Base-by-base conservation (phyloP, 257 asterid species). In the Solanum virginianum region DNA sequence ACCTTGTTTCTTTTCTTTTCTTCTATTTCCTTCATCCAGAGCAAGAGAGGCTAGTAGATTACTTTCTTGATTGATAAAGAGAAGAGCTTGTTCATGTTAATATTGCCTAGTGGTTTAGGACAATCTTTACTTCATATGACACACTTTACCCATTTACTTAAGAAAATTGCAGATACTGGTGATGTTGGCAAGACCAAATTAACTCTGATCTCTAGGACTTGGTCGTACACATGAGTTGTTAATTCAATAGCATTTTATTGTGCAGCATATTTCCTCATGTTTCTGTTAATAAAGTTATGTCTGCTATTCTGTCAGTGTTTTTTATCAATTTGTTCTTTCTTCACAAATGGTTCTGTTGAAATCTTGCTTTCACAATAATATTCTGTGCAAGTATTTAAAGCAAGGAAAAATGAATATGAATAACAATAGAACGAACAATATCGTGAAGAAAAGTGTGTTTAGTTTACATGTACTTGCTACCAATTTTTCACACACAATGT, bases 41-140 rank as follows among this genome's bases (percentile, higher is more conserved):
- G 87, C 55, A 77, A 81, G 71, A 86, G 70, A 83, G 82, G 85
- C 86, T 85, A 85, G 91, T 89, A 89, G 89, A 85, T 62, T 88
- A 89, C 89, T 59, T 88, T 79, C 80, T 85, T 77, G 86, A 69
- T 55, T 80, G 87, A 74, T 84, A 84, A 72, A 81, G 63, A 59
- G 60, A 82, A 85, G 86, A 86, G 83, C 72, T 83, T 71, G 84
- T 57, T 83, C 84, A 83, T 83, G 88, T 82, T 82, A 68, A 82
- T 68, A 68, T 55, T 65, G 72, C 62, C 57, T 77, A 51, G 80
- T 65, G 70, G 81, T 57, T 54, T 83, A 68, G 81, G 86, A 54
- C 41, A 6, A 83, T 53, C 66, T 83, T 29, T 41, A 63, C 63
- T 47, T 82, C 72, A 69, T 29, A 79, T 53, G 26, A 79, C 45